Percentiles rank a stretch among this genome's conserved stretches.
These are phyloP conservation scores for Pterocarpus macrocarpus DNA, from an alignment of 306 rosid genomes.

Conservation along the genomic window DNA sequence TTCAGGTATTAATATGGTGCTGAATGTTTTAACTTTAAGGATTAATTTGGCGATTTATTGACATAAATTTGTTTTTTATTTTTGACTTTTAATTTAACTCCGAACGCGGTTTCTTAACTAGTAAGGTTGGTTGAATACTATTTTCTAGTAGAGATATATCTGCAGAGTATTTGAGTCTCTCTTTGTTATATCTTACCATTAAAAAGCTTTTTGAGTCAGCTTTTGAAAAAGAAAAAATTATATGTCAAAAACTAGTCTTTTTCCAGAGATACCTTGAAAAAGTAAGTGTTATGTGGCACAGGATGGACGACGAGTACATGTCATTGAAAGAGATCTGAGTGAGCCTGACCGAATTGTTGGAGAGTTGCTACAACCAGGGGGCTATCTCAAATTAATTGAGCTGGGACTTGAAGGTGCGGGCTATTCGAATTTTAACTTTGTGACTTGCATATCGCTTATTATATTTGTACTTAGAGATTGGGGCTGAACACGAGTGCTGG, in stretches of 20 bases:
- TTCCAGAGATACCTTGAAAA: background rate
- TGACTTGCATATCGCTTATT: background rate
- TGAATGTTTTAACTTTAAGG: background rate
- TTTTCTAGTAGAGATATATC: conserved; percentile 1
- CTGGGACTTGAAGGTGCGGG: conserved; percentile 88
- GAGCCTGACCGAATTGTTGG: conserved; percentile 99
- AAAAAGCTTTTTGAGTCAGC: background rate
- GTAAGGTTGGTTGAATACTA: background rate
- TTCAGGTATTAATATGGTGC: background rate
- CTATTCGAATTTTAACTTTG: background rate
- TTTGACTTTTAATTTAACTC: background rate
- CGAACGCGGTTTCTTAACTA: background rate
- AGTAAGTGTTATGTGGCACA: conserved; percentile 45
- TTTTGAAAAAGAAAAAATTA: no score
- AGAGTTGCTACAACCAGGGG: conserved; percentile 95
- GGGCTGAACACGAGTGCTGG: background rate
- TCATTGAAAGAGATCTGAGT: conserved; percentile 89
- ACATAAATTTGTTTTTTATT: background rate
- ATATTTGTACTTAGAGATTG: conserved; percentile 16
- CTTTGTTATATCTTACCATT: no score
- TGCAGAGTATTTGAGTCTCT: conserved; percentile 1
- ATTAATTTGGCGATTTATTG: background rate
- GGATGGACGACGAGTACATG: conserved; percentile 93
- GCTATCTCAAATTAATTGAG: conserved; percentile 93
- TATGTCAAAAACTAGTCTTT: background rate